Percentiles rank a stretch among this genome's conserved stretches.
Conservation (phyloP, 371 early-diverging fungal species). For the Blastocladiella emersonii region DNA sequence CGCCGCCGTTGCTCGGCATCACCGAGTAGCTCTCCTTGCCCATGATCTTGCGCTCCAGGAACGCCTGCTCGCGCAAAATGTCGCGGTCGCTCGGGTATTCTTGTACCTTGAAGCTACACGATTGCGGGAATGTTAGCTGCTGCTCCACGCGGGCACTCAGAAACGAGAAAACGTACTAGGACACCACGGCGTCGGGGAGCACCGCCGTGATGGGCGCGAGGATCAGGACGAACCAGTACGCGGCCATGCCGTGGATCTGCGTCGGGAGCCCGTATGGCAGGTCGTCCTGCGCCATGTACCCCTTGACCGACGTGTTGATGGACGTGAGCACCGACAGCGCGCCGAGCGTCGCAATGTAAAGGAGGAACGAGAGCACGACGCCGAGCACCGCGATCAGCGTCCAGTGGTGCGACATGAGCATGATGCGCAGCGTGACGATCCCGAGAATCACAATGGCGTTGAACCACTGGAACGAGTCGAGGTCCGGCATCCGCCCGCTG, state of each 20-base stretch:
- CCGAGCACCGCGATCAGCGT: conserved; percentile 13
- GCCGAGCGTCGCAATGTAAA: conserved; percentile 7
- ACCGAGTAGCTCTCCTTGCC: neutral
- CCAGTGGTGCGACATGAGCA: conserved; percentile 17
- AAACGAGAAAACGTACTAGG: neutral
- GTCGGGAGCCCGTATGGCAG: neutral
- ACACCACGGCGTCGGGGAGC: neutral
- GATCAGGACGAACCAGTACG: neutral
- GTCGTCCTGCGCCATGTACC: neutral
- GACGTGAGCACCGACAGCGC: conserved; percentile 9
- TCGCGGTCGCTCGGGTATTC: neutral
- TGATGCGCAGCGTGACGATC: conserved; percentile 18
- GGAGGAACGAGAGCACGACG: conserved; percentile 12
- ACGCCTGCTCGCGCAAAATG: neutral
- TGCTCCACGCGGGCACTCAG: neutral
- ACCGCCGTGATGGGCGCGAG: neutral
- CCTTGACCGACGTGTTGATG: neutral
- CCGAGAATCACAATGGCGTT: conserved; percentile 20
- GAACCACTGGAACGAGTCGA: conserved; percentile 19
- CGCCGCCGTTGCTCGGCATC: no score
- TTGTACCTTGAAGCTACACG: neutral
- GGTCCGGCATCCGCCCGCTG: conserved; percentile 17
- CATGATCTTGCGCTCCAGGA: neutral
- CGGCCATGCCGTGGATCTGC: neutral
- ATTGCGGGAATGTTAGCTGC: neutral